Percentiles rank a stretch among this genome's conserved stretches.
Conservation (phyloP, 1,139 yeast species). For the Geotrichum cucujoidarum region DNA sequence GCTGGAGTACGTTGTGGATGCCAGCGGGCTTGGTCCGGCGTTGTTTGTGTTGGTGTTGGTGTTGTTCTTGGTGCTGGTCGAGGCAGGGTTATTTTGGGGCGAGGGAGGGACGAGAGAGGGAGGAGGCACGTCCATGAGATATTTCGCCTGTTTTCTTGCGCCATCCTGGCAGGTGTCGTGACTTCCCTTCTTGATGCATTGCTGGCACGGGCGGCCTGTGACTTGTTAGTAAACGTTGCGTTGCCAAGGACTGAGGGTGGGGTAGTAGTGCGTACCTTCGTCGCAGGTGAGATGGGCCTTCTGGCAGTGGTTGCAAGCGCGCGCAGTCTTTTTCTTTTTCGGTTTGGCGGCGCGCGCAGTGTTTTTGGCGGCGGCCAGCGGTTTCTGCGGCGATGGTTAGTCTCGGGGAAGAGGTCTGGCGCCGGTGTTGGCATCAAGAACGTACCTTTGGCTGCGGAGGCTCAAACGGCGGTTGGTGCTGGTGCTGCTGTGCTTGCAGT, state of each 20-base stretch:
- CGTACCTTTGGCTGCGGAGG: neutral
- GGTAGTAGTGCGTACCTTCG: slow-evolving; percentile 31
- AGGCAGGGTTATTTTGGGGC: neutral
- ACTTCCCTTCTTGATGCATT: slow-evolving; percentile 67
- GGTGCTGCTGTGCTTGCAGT: too few relatives aligned
- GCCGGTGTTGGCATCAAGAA: neutral
- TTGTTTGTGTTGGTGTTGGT: too few relatives aligned
- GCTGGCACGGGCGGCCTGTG: slow-evolving; percentile 61
- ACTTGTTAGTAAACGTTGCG: neutral
- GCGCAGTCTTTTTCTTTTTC: slow-evolving; percentile 52
- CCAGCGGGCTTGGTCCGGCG: neutral
- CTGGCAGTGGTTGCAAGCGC: slow-evolving; percentile 92
- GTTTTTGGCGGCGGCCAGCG: neutral
- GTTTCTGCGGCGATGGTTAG: neutral
- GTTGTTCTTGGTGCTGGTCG: neutral
- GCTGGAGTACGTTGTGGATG: slow-evolving; percentile 3
- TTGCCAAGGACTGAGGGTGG: neutral
- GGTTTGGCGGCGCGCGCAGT: slow-evolving; percentile 1
- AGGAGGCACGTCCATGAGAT: slow-evolving; percentile 40
- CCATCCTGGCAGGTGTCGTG: slow-evolving; percentile 74
- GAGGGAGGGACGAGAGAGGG: slow-evolving; percentile 12
- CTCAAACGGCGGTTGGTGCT: too few relatives aligned
- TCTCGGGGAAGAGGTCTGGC: slow-evolving; percentile 1
- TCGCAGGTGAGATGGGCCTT: slow-evolving; percentile 89
- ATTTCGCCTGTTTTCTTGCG: slow-evolving; percentile 78